Evolutionary conservation across 371 early-diverging fungal genomes (phyloP).

Genomic region (Mortierella sp.): DNA sequence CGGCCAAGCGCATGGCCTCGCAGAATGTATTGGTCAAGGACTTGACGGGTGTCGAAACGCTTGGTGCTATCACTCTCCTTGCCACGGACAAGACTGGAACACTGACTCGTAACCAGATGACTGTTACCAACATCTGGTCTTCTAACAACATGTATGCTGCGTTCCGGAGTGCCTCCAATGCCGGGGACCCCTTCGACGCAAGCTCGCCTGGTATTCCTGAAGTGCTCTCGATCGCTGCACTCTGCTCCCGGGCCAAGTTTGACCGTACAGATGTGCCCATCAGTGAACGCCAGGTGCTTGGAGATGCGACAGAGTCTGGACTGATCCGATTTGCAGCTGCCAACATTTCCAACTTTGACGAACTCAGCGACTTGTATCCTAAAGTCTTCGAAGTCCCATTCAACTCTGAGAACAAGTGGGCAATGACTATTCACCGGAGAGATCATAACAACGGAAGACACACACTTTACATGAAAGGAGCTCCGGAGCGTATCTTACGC

Average conservation of each 20-base stretch:
- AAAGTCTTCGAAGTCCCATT: conserved; percentile 97
- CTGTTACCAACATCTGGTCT: conserved; percentile 90
- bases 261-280: conserved; percentile 89
- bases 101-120: conserved; percentile 95
- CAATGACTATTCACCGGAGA: conserved; percentile 84
- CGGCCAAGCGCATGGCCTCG: conserved; percentile 91
- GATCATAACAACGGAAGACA: conserved; percentile 72
- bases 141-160: conserved; percentile 70
- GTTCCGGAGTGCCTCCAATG: conserved; percentile 60
- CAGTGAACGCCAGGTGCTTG: conserved; percentile 75
- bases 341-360: conserved; percentile 73
- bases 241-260: conserved; percentile 89
- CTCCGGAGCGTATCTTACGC: conserved; percentile 91
- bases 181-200: conserved; percentile 51
- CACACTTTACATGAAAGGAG: conserved; percentile 91
- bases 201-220: conserved; percentile 73
- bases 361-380: conserved; percentile 68
- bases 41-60: conserved; percentile 92
- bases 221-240: conserved; percentile 72
- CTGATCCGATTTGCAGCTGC: conserved; percentile 82
- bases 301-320: conserved; percentile 95
- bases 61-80: conserved; percentile 92
- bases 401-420: conserved; percentile 96
- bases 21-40: conserved; percentile 92
- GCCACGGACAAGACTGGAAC: conserved; percentile 98